phyloP scores from a whole-genome alignment of 2,329 filamentous ascomycete genomes.

The Camillea tinctor region DNA sequence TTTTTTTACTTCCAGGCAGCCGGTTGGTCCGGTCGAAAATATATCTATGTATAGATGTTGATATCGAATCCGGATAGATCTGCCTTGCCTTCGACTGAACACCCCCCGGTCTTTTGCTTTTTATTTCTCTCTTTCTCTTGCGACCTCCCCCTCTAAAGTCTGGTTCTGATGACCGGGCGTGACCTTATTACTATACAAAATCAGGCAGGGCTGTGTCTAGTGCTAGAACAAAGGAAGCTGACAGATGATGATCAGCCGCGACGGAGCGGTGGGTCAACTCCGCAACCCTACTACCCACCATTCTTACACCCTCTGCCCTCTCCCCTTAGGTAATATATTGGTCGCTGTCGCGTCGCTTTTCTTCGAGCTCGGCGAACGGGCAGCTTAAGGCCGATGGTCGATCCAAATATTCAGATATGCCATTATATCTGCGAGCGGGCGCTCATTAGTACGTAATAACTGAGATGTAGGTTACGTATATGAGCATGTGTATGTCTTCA shows the following conservation, averaged over 20 bases:
- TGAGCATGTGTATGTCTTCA: no score
- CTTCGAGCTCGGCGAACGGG: no score
- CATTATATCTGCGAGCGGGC: no score
- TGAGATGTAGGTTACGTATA: no score
- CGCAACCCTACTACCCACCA: no score
- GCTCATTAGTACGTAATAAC: no score
- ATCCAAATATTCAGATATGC: no score
- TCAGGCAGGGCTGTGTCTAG: not conserved
- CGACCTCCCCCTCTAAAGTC: not conserved
- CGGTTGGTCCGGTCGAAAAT: not conserved
- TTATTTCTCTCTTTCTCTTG: no score
- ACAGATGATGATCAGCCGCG: not conserved
- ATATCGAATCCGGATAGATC: not conserved
- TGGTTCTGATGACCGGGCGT: not conserved
- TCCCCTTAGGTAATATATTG: not conserved
- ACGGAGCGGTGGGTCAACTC: not conserved
- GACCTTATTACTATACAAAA: not conserved
- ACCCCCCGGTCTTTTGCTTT: not conserved
- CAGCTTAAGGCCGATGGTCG: no score
- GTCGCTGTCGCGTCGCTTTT: no score
- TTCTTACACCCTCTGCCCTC: no score
- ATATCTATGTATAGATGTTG: not conserved
- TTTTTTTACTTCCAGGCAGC: no score
- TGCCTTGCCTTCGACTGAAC: not conserved
- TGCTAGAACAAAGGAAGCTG: not conserved